phyloP scores from a whole-genome alignment of 352 stramenopile genomes.

The Sclerospora graminicola region DNA sequence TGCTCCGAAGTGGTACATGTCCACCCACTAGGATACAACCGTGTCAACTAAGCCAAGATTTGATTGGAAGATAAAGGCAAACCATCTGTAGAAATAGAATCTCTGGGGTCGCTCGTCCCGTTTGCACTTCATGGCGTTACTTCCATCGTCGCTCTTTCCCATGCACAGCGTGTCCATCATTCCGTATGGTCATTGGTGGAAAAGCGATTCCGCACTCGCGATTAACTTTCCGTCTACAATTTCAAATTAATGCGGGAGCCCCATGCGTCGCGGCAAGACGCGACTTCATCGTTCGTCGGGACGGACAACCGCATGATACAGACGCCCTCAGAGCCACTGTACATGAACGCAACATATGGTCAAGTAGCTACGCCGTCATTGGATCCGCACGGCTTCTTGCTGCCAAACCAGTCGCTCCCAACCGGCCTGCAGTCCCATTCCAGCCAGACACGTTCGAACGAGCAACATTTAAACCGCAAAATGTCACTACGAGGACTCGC shows the following conservation, averaged over 20 bases:
- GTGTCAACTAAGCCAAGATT: too few relatives aligned
- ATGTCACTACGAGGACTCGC: slow-evolving; percentile 16
- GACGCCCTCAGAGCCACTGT: slow-evolving; percentile 12
- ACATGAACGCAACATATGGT: neutral
- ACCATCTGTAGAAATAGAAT: too few relatives aligned
- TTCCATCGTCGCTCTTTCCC: too few relatives aligned
- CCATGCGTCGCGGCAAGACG: slow-evolving; percentile 1
- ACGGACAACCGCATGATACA: slow-evolving; percentile 31
- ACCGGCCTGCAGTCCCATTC: slow-evolving; percentile 4
- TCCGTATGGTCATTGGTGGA: too few relatives aligned
- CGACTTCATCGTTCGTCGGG: slow-evolving; percentile 15
- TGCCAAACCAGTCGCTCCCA: slow-evolving; percentile 4
- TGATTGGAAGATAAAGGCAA: too few relatives aligned
- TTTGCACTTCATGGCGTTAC: too few relatives aligned
- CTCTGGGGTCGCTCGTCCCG: too few relatives aligned
- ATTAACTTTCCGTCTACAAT: too few relatives aligned
- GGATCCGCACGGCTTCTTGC: slow-evolving; percentile 3
- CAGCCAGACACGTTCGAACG: neutral
- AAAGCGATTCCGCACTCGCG: too few relatives aligned
- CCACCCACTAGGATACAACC: too few relatives aligned
- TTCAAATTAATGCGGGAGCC: slow-evolving; percentile 11
- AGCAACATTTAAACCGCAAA: neutral
- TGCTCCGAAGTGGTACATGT: too few relatives aligned
- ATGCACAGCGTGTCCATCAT: too few relatives aligned
- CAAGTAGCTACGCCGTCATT: slow-evolving; percentile 26